phyloP scores from a whole-genome alignment of 2,329 filamentous ascomycete species.

The Cordyceps fumosorosea region DNA sequence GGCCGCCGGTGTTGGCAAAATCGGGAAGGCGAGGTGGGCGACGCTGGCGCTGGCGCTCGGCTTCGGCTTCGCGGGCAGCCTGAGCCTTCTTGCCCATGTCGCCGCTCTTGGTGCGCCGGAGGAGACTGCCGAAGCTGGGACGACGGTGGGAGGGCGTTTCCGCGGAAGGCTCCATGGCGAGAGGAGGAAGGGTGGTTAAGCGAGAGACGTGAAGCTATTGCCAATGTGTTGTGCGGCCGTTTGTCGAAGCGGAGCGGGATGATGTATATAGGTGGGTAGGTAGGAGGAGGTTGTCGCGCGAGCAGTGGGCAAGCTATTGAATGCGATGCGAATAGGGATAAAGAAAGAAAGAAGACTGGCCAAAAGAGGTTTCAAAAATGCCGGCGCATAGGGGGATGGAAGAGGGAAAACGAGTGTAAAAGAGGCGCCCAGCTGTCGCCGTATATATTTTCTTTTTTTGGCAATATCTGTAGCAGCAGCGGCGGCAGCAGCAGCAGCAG shows the following conservation, averaged over 20 bases:
- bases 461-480: not conserved
- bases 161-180: slow-evolving; percentile 6
- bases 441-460: not conserved
- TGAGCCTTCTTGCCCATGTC: slow-evolving; percentile 58
- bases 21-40: slow-evolving; percentile 43
- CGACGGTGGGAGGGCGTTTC: slow-evolving; percentile 28
- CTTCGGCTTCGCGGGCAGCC: slow-evolving; percentile 43
- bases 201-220: slow-evolving; percentile 1
- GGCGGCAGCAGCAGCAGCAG: not conserved
- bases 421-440: not conserved
- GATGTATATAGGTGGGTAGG: not conserved
- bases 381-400: not conserved
- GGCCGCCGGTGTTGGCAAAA: slow-evolving; percentile 35
- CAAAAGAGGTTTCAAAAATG: not conserved
- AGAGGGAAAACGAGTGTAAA: not conserved
- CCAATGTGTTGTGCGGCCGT: not conserved
- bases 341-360: not conserved
- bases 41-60: slow-evolving; percentile 44
- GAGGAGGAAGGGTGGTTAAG: slow-evolving; percentile 19
- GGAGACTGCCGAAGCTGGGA: slow-evolving; percentile 49
- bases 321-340: not conserved
- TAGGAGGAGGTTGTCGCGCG: not conserved
- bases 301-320: not conserved
- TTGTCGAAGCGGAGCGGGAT: not conserved
- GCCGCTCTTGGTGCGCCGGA: slow-evolving; percentile 61